Evolutionary conservation across 805 yeast genomes (phyloP).

Genomic region (Candida silvicultrix): DNA sequence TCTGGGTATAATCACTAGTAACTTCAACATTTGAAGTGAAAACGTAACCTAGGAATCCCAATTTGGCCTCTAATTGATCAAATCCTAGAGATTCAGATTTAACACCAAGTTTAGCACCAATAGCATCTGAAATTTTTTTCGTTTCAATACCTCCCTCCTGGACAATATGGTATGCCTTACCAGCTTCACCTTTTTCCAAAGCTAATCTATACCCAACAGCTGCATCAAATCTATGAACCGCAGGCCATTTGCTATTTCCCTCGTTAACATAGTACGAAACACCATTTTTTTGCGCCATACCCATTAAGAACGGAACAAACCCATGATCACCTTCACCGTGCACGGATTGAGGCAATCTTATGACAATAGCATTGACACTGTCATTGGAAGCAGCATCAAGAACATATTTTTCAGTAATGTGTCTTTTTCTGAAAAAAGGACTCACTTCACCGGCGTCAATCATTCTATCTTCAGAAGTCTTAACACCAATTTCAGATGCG

Average conservation of each 20-base stretch:
- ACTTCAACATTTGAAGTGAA: constrained; percentile 8
- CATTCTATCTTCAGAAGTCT: constrained; percentile 8
- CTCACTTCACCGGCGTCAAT: background rate
- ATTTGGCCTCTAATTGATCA: constrained; percentile 8
- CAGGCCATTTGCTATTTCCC: constrained; percentile 27
- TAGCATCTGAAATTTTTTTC: constrained; percentile 6
- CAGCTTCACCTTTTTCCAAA: constrained; percentile 22
- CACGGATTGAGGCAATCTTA: constrained; percentile 27
- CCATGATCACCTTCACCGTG: constrained; percentile 27
- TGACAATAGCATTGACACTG: constrained; percentile 18
- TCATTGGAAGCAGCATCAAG: constrained; percentile 9
- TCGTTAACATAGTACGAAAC: constrained; percentile 30
- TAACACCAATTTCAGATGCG: constrained; percentile 4
- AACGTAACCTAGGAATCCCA: constrained; percentile 12
- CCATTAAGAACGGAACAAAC: constrained; percentile 19
- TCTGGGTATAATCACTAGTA: constrained; percentile 14
- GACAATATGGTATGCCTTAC: constrained; percentile 21
- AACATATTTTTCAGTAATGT: constrained; percentile 9
- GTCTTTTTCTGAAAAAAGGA: constrained; percentile 6
- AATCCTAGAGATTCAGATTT: constrained; percentile 12
- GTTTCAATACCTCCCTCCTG: constrained; percentile 21
- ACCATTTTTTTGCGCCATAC: constrained; percentile 25
- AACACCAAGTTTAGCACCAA: background rate
- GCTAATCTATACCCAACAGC: constrained; percentile 25
- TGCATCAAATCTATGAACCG: constrained; percentile 26